These are phyloP conservation scores for Helicocarpus griseus DNA, from an alignment of 2,329 filamentous ascomycete genomes.

Conservation along the genomic window DNA sequence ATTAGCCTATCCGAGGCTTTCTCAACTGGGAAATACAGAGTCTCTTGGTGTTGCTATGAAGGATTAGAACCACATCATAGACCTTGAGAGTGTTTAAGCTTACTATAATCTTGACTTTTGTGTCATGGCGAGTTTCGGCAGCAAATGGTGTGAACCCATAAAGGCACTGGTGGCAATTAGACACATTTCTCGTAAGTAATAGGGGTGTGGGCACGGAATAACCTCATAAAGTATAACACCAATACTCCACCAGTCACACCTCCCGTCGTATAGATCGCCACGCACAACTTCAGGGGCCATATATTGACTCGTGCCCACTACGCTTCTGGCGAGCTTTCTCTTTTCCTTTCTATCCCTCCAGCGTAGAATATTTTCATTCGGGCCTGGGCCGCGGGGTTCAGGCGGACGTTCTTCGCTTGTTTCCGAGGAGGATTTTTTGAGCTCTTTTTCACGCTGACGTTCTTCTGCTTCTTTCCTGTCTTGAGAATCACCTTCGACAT, in stretches of 20 bases:
- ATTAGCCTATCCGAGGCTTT: slow-evolving; percentile 47
- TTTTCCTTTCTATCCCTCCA: slow-evolving; percentile 63
- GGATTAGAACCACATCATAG: slow-evolving; percentile 2
- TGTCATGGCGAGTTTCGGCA: slow-evolving; percentile 68
- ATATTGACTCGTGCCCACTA: slow-evolving; percentile 94
- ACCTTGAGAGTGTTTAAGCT: slow-evolving; percentile 22
- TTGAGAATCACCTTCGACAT: slow-evolving; percentile 61
- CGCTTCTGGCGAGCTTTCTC: slow-evolving; percentile 66
- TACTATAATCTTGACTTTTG: slow-evolving; percentile 76
- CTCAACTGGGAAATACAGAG: slow-evolving; percentile 59
- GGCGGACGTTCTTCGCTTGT: slow-evolving; percentile 29
- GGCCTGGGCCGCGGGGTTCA: slow-evolving; percentile 19
- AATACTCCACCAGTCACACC: slow-evolving; percentile 96
- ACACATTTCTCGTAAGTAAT: not conserved
- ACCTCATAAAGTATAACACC: slow-evolving; percentile 86
- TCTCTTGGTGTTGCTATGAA: slow-evolving; percentile 55
- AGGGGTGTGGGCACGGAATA: slow-evolving; percentile 8
- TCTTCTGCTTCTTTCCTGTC: slow-evolving; percentile 45
- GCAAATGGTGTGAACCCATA: slow-evolving; percentile 89
- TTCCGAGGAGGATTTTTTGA: not conserved
- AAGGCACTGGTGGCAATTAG: slow-evolving; percentile 49
- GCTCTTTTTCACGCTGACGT: not conserved
- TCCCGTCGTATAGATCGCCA: slow-evolving; percentile 74
- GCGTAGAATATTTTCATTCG: slow-evolving; percentile 47
- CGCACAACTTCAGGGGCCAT: slow-evolving; percentile 92